These are phyloP conservation scores for Calocybe cyanea DNA, from an alignment of 768 basidiomycete genomes.

Conservation along the genomic window DNA sequence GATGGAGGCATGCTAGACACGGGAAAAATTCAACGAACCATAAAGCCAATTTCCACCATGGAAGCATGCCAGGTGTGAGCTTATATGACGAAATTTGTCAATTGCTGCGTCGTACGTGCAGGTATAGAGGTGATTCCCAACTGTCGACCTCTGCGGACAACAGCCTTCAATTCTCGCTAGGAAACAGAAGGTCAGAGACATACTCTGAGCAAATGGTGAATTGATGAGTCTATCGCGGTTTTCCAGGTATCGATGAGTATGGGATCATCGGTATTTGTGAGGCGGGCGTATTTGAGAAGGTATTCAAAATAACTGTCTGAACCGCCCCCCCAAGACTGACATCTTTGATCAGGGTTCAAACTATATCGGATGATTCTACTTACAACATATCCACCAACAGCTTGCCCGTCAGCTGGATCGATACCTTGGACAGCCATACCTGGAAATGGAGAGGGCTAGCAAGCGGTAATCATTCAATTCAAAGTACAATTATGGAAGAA, in stretches of 20 bases:
- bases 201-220: constrained; percentile 25
- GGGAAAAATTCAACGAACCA: constrained; percentile 35
- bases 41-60: constrained; percentile 73
- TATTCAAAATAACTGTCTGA: constrained; percentile 78
- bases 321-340: constrained; percentile 58
- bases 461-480: not conserved
- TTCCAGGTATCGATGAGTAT: constrained; percentile 65
- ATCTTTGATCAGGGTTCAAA: not conserved
- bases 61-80: constrained; percentile 74
- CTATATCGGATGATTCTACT: constrained; percentile 11
- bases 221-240: constrained; percentile 66
- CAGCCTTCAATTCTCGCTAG: not conserved
- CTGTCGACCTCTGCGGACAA: constrained; percentile 50
- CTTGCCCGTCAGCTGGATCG: constrained; percentile 47
- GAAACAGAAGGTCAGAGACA: constrained; percentile 26
- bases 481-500: not conserved
- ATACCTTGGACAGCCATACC: constrained; percentile 56
- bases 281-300: constrained; percentile 64
- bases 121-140: constrained; percentile 57
- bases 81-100: constrained; percentile 48
- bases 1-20: not conserved
- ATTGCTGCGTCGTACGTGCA: constrained; percentile 51
- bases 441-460: constrained; percentile 8
- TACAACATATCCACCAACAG: constrained; percentile 50
- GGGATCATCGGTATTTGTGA: constrained; percentile 64